phyloP scores from a whole-genome alignment of 495 filamentous ascomycete species.

The Cudoniella acicularis region DNA sequence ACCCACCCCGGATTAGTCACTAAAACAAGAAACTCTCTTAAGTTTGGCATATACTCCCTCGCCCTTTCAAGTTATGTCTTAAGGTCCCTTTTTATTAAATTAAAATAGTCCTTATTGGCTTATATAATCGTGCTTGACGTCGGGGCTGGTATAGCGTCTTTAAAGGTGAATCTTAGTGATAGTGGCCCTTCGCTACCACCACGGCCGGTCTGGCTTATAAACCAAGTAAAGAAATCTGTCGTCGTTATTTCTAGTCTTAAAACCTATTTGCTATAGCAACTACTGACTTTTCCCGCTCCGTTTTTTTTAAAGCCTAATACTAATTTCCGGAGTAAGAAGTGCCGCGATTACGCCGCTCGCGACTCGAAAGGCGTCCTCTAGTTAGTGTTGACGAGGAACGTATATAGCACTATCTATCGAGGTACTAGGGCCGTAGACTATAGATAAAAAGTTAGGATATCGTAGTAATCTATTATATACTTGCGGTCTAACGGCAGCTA shows the following conservation, averaged over 20 bases:
- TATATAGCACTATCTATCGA: neutral
- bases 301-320: neutral
- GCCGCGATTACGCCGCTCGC: too few relatives aligned
- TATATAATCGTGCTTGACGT: neutral
- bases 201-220: slow-evolving; percentile 6
- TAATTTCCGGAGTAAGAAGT: neutral
- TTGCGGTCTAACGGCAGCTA: neutral
- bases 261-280: neutral
- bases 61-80: neutral
- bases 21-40: slow-evolving; percentile 14
- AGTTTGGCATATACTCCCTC: neutral
- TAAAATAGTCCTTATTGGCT: slow-evolving; percentile 8
- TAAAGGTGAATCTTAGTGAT: slow-evolving; percentile 9
- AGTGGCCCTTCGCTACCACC: neutral
- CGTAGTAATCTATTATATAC: neutral
- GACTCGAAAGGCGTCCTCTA: too few relatives aligned
- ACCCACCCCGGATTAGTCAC: slow-evolving; percentile 6
- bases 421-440: neutral
- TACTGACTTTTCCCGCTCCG: slow-evolving; percentile 3
- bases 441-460: neutral
- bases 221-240: slow-evolving; percentile 15
- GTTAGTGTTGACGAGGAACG: neutral
- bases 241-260: neutral
- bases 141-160: slow-evolving; percentile 12
- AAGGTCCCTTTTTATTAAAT: slow-evolving; percentile 3